Evolutionary conservation across 2,329 filamentous ascomycete genomes (phyloP).

Genomic region (Aspergillus sp.): DNA sequence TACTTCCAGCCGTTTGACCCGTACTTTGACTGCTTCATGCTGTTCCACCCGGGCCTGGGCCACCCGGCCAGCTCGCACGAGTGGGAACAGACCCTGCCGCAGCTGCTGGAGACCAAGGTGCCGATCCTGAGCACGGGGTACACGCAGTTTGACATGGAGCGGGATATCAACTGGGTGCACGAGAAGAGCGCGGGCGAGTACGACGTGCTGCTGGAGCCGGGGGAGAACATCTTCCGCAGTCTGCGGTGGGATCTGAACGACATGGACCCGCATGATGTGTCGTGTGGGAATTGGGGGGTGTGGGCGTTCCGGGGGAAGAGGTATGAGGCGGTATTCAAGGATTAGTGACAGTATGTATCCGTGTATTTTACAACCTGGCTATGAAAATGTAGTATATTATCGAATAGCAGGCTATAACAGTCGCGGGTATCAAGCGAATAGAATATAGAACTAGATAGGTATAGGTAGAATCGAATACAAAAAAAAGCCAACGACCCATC

Average conservation of each 20-base stretch:
- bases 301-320: constrained; percentile 98
- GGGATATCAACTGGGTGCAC: constrained; percentile 83
- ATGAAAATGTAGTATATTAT: too few species aligned
- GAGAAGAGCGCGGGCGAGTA: constrained; percentile 82
- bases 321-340: constrained; percentile 44
- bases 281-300: constrained; percentile 91
- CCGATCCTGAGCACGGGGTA: constrained; percentile 93
- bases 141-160: constrained; percentile 87
- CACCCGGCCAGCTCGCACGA: constrained; percentile 90
- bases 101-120: constrained; percentile 88
- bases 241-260: constrained; percentile 96
- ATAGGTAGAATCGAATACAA: too few species aligned
- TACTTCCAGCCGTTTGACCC: constrained; percentile 92
- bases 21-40: constrained; percentile 94
- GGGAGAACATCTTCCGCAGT: constrained; percentile 89
- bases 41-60: constrained; percentile 93
- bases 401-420: too few species aligned
- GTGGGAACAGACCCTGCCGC: constrained; percentile 83
- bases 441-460: too few species aligned
- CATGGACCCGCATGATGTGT: constrained; percentile 84
- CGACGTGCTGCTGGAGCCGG: constrained; percentile 81
- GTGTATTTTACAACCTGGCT: too few species aligned
- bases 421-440: too few species aligned
- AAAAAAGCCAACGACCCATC: too few species aligned
- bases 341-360: constrained; percentile 5